phyloP scores from a whole-genome alignment of 2,329 filamentous ascomycete species.

The Ilyonectria robusta region DNA sequence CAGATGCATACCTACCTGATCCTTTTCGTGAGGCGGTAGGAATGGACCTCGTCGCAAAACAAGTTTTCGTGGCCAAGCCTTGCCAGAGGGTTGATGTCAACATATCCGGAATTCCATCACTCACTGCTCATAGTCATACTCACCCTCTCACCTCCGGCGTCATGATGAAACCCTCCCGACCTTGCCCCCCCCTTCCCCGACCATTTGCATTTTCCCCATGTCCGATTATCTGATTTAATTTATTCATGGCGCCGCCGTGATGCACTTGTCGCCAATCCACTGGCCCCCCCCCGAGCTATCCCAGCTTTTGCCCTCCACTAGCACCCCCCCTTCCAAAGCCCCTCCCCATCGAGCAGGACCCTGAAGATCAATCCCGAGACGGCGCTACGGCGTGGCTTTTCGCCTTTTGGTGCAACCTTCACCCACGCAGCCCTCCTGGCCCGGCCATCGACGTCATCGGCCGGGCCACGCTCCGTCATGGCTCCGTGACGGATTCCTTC shows the following conservation, averaged over 20 bases:
- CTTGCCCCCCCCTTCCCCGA: neutral
- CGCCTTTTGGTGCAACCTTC: constrained; percentile 20
- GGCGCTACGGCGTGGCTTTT: constrained; percentile 31
- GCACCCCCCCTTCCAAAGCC: constrained; percentile 15
- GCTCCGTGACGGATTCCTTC: constrained; percentile 34
- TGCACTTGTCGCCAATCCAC: neutral
- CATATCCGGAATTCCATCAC: neutral
- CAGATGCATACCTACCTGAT: neutral
- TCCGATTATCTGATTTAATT: neutral
- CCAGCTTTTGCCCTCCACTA: constrained; percentile 4
- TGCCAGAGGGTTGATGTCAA: neutral
- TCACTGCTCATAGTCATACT: neutral
- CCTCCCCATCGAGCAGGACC: constrained; percentile 43
- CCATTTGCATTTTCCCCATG: neutral
- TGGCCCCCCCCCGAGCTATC: neutral
- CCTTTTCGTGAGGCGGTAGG: neutral
- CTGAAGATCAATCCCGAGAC: constrained; percentile 44
- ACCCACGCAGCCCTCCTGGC: constrained; percentile 5
- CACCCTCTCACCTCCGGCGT: neutral
- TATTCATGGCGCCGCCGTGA: neutral
- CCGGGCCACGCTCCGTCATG: constrained; percentile 35
- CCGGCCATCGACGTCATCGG: constrained; percentile 42
- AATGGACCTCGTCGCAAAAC: neutral
- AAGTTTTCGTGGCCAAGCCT: neutral
- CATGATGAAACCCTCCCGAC: neutral